Percentiles rank a stretch among this genome's conserved stretches.
Evolutionary conservation across 371 early-diverging fungal genomes (phyloP).

Genomic region (Rhizopus stolonifer): DNA sequence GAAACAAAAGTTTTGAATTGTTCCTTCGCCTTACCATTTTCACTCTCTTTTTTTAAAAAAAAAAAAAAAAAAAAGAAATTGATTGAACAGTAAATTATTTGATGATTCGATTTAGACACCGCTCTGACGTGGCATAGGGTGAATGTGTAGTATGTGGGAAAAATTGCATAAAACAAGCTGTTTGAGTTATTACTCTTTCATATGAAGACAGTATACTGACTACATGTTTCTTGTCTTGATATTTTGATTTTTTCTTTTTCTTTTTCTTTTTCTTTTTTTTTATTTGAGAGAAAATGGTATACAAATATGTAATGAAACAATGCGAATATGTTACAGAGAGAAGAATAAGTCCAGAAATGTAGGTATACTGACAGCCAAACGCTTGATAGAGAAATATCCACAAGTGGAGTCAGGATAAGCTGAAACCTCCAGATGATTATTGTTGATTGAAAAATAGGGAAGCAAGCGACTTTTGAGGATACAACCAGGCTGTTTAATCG

Average conservation of each 20-base stretch:
- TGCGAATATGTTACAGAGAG: no score
- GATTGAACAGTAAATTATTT: neutral
- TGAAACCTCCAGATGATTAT: neutral
- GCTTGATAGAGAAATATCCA: slow-evolving; percentile 29
- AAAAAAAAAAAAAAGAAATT: neutral
- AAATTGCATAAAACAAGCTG: no score
- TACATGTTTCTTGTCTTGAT: no score
- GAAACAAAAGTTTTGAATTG: neutral
- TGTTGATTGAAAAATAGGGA: neutral
- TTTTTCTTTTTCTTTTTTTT: no score
- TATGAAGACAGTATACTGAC: no score
- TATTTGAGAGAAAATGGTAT: no score
- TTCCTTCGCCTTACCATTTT: neutral
- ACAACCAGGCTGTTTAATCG: slow-evolving; percentile 20
- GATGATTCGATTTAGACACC: neutral
- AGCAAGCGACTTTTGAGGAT: slow-evolving; percentile 26
- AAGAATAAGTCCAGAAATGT: slow-evolving; percentile 25
- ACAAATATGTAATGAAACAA: no score
- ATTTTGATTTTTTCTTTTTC: no score
- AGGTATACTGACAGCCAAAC: slow-evolving; percentile 25
- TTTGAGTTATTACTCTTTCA: no score
- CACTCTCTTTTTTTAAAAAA: neutral
- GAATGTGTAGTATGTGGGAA: no score
- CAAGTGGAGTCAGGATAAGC: slow-evolving; percentile 26
- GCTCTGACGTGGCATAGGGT: slow-evolving; percentile 1